Base-by-base conservation (phyloP, 1,284 basidiomycete species). In the Cryptococcus sp. region DNA sequence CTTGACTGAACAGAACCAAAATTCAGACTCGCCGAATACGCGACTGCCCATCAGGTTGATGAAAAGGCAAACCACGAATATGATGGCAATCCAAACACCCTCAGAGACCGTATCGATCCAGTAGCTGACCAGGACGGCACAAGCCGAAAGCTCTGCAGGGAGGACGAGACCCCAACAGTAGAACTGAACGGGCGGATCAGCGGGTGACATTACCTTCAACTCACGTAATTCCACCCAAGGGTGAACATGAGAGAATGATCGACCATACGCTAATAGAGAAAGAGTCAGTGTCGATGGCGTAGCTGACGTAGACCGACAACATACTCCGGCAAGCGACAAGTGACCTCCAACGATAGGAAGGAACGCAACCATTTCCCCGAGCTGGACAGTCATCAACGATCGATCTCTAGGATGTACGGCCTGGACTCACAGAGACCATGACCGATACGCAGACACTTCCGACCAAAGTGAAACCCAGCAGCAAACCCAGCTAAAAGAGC, bases 331-430 rank as follows among this genome's bases (percentile, higher is more conserved):
- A n/a, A 48, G 46, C 8, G 53, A 44, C 10, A 48, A 48, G 20
- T 55, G 53, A 10, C 53, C 53, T 20, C 53, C 53, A 6, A 46
- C 17, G 38, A 55, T 55, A 6, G 53, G 53, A 20, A 55, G 49
- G 16, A 42, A 19, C 5, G 51, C 19, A 20, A 53, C 40, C 51
- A 53, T 53, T 23, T 53, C 51, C 8, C 51, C 51, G 5, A 53
- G 51, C 7, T 17, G 20, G 39, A 41, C 39, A 11, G 11, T 11
- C 39, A 41, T 41, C 11, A n/a, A n/a, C n/a, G n/a, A n/a, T n/a
- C n/a, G n/a, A n/a, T n/a, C 39, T n/a, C 11, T 41, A n/a, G n/a
- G 39, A 11, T 41, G 11, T 41, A 41, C 39, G 39, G 11, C 39
- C 11, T 41, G 39, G n/a, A n/a, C 39, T 41, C n/a, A n/a, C 11